Evolutionary conservation across 2,329 filamentous ascomycete species (phyloP).

Genomic region (Aspergillus sp.): DNA sequence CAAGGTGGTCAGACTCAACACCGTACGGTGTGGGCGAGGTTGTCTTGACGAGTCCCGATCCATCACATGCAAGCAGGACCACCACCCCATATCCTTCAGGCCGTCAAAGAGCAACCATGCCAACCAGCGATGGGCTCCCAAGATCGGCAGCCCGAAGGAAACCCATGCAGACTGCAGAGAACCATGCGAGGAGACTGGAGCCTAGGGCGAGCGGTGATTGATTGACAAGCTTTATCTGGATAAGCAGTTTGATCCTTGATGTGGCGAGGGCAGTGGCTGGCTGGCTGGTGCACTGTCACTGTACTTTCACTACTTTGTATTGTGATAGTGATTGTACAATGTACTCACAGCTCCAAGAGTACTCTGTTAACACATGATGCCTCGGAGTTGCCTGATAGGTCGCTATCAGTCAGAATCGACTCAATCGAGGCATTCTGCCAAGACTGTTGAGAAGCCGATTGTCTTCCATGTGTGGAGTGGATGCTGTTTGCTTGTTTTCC

Average conservation of each 20-base stretch:
- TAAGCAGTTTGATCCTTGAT: background rate
- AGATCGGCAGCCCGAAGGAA: background rate
- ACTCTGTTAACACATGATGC: background rate
- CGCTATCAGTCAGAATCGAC: background rate
- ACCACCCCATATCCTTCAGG: too few species aligned
- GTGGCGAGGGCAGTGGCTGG: background rate
- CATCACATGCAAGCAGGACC: background rate
- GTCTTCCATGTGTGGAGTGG: background rate
- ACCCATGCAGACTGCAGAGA: background rate
- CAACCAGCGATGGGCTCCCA: too few species aligned
- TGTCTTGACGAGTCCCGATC: background rate
- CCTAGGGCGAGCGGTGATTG: background rate
- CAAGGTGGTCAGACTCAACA: too few species aligned
- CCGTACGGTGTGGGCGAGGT: too few species aligned
- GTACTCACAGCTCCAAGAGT: background rate
- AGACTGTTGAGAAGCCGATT: conserved; percentile 18
- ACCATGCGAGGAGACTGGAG: background rate
- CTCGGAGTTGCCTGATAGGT: conserved; percentile 5
- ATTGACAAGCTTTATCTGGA: background rate
- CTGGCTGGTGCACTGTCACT: background rate
- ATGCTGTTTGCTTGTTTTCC: background rate
- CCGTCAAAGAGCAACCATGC: too few species aligned
- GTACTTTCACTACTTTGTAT: too few species aligned
- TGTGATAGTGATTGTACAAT: too few species aligned
- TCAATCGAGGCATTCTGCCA: conserved; percentile 1